A percentile compares a stretch with the other conserved stretches of the same genome.
Evolutionary conservation across 192 early-diverging fungal genomes (phyloP).

Genomic region (Mortierella claussenii): DNA sequence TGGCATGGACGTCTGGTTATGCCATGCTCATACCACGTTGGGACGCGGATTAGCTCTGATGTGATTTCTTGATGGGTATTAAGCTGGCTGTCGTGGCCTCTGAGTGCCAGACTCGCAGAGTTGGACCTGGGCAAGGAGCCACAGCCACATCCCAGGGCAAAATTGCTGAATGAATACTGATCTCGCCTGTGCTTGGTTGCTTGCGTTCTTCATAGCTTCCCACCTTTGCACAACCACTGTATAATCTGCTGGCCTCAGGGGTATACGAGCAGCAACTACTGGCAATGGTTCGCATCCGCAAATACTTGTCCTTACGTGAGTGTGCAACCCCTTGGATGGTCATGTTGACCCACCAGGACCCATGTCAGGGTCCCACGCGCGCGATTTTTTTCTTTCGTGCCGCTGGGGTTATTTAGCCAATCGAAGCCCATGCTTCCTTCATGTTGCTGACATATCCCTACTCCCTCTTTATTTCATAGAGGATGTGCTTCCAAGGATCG

Average conservation of each 20-base stretch:
- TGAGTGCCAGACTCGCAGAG: no score
- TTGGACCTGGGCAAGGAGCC: no score
- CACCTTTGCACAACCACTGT: constrained; percentile 47
- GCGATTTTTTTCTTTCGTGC: neutral
- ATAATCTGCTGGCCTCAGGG: constrained; percentile 45
- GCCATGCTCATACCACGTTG: no score
- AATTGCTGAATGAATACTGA: no score
- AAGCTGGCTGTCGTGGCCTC: no score
- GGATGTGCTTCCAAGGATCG: constrained; percentile 51
- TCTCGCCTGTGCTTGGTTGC: no score
- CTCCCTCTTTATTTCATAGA: constrained; percentile 8
- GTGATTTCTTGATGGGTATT: no score
- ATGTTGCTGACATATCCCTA: neutral
- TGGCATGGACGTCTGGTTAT: no score
- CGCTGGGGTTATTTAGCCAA: no score
- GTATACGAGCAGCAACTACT: constrained; percentile 45
- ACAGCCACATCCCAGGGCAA: no score
- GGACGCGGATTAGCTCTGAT: no score
- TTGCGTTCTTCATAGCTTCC: constrained; percentile 35
- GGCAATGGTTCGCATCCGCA: constrained; percentile 52
- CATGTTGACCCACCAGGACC: neutral
- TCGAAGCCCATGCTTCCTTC: neutral
- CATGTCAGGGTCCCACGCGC: neutral
- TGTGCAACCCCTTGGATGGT: neutral
- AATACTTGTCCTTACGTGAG: constrained; percentile 50